These are phyloP conservation scores for Neurospora sp. DNA, from an alignment of 495 filamentous ascomycete genomes.

Conservation along the genomic window DNA sequence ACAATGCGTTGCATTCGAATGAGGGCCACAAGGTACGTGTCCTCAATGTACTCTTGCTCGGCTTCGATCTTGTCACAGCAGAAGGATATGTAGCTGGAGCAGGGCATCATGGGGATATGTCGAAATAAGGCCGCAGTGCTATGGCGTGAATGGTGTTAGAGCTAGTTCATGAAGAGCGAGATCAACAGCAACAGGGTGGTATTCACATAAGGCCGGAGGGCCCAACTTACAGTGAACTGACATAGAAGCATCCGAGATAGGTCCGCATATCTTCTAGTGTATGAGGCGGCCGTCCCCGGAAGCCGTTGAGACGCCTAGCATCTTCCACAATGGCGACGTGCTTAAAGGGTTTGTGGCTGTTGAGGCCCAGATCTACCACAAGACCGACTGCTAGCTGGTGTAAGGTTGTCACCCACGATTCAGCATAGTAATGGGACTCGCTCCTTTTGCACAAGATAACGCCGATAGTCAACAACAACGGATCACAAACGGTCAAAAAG, in stretches of 20 bases:
- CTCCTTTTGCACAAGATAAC: not conserved
- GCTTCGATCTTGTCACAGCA: constrained; percentile 13
- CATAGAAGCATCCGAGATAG: constrained; percentile 12
- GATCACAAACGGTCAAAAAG: not conserved
- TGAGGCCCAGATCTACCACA: constrained; percentile 12
- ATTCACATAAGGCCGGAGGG: not conserved
- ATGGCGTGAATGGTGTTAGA: not conserved
- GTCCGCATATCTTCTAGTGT: constrained; percentile 15
- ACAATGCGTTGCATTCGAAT: constrained; percentile 12
- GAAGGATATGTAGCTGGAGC: constrained; percentile 7
- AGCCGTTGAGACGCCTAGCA: constrained; percentile 1
- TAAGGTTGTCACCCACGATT: constrained; percentile 9
- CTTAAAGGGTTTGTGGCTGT: constrained; percentile 3
- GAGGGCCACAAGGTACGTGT: constrained; percentile 9
- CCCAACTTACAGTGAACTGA: constrained; percentile 9
- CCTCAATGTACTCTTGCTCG: constrained; percentile 6
- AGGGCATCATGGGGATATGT: constrained; percentile 6
- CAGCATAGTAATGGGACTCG: constrained; percentile 14
- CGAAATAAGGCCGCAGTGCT: constrained; percentile 12
- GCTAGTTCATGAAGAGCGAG: not conserved
- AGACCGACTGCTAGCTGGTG: constrained; percentile 11
- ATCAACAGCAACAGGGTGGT: not conserved
- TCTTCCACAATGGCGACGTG: constrained; percentile 2
- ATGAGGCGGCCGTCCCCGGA: not conserved
- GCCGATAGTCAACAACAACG: not conserved